These are phyloP conservation scores for Lactarius vividus DNA, from an alignment of 768 basidiomycete species.

Conservation along the genomic window DNA sequence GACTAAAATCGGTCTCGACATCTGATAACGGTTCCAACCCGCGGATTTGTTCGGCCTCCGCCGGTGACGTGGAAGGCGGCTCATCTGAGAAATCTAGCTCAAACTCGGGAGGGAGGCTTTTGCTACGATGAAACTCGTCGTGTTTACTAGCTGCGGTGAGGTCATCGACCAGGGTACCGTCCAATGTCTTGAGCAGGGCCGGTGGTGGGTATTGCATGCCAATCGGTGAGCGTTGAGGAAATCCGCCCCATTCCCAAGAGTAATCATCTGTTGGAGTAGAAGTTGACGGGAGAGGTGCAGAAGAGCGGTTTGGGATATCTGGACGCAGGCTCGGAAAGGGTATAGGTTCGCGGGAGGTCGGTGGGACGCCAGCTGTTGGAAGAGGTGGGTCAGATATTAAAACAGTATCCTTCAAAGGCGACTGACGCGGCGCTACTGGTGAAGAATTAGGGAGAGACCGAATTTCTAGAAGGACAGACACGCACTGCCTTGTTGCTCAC, in stretches of 20 bases:
- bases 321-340: constrained; percentile 44
- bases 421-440: neutral
- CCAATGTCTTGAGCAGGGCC: constrained; percentile 2
- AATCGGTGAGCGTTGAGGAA: constrained; percentile 76
- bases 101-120: constrained; percentile 55
- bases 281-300: neutral
- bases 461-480: neutral
- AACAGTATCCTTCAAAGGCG: neutral
- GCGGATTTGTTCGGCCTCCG: neutral
- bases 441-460: constrained; percentile 25
- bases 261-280: constrained; percentile 54
- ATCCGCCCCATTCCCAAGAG: constrained; percentile 93
- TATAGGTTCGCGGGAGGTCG: constrained; percentile 33
- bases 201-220: constrained; percentile 44
- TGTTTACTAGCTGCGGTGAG: constrained; percentile 24
- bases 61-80: neutral
- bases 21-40: constrained; percentile 17
- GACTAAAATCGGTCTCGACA: constrained; percentile 13
- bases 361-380: neutral
- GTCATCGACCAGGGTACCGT: constrained; percentile 16
- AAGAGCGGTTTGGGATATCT: constrained; percentile 32
- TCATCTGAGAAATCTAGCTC: constrained; percentile 14
- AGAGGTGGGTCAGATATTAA: neutral
- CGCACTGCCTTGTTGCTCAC: neutral
- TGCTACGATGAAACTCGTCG: constrained; percentile 44